Evolutionary conservation across 2,329 filamentous ascomycete species (phyloP).

Genomic region (Tricladium varicosporioides): DNA sequence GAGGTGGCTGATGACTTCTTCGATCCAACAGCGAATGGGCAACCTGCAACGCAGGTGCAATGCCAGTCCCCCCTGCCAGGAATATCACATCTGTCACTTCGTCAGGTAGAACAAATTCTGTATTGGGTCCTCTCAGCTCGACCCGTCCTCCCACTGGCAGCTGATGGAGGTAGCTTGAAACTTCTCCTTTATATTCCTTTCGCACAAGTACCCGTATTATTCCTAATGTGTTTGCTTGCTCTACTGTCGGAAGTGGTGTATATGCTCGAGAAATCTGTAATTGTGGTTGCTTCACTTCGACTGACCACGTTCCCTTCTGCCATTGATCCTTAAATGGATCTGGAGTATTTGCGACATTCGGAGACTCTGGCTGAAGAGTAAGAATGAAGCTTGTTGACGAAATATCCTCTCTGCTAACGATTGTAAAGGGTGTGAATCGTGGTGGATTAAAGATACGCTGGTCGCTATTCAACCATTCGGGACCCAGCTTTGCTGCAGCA

Average conservation of each 20-base stretch:
- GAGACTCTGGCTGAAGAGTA: constrained; percentile 49
- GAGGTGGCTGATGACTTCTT: constrained; percentile 33
- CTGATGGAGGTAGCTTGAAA: constrained; percentile 75
- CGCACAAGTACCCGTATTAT: constrained; percentile 73
- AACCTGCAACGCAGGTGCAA: constrained; percentile 84
- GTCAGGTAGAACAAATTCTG: constrained; percentile 62
- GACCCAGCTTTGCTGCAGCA: too few relatives aligned
- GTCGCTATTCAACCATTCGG: too few relatives aligned
- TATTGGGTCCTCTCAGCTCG: constrained; percentile 75
- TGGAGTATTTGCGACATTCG: not conserved
- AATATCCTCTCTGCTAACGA: constrained; percentile 59
- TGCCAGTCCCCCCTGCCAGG: constrained; percentile 87
- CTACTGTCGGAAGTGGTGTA: constrained; percentile 71
- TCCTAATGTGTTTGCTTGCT: constrained; percentile 32
- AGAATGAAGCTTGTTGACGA: constrained; percentile 69
- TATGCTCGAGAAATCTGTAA: constrained; percentile 90
- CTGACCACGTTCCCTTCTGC: constrained; percentile 73
- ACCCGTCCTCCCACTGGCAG: constrained; percentile 62
- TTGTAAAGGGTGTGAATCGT: constrained; percentile 64
- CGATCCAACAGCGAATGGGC: constrained; percentile 58
- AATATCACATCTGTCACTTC: constrained; percentile 65
- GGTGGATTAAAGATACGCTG: constrained; percentile 49
- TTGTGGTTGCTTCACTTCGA: constrained; percentile 93
- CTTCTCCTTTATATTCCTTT: constrained; percentile 76
- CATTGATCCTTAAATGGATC: constrained; percentile 47